Evolutionary conservation across 805 yeast genomes (phyloP).

Genomic region (Blastobotrys robertii): DNA sequence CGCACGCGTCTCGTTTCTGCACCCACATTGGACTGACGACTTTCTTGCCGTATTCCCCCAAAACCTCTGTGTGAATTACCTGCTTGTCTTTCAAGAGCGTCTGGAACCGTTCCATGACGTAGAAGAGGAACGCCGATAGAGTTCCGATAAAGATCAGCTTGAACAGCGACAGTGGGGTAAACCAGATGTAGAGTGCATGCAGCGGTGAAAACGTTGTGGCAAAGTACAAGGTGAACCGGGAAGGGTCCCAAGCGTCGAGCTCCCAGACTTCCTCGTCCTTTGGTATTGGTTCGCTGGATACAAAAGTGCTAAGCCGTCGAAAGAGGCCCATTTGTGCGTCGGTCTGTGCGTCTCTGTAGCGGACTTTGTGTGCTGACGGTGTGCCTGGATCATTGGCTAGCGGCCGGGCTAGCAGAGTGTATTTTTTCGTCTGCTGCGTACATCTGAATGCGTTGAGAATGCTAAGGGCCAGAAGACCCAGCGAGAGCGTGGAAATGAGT

Average conservation of each 20-base stretch:
- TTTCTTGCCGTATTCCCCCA: conserved; percentile 54
- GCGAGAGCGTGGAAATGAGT: conserved; percentile 3
- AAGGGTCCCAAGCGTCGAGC: conserved; percentile 58
- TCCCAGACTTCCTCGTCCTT: conserved; percentile 33
- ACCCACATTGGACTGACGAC: conserved; percentile 49
- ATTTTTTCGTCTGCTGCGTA: conserved; percentile 8
- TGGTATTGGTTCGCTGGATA: neutral
- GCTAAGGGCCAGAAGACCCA: conserved; percentile 9
- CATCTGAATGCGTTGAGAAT: conserved; percentile 11
- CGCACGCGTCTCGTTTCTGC: conserved; percentile 46
- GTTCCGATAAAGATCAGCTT: conserved; percentile 17
- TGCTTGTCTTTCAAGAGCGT: conserved; percentile 48
- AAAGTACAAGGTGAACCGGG: conserved; percentile 43
- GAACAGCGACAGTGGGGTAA: conserved; percentile 29
- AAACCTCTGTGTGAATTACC: conserved; percentile 47
- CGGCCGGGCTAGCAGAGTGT: conserved; percentile 16
- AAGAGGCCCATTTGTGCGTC: neutral
- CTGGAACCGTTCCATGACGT: conserved; percentile 37
- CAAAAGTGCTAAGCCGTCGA: neutral
- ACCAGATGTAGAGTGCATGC: conserved; percentile 35
- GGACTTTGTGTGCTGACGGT: conserved; percentile 16
- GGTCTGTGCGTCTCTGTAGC: conserved; percentile 4
- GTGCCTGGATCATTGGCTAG: conserved; percentile 17
- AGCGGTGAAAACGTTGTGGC: conserved; percentile 53
- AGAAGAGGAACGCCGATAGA: conserved; percentile 25